Evolutionary conservation across 805 yeast genomes (phyloP).

Genomic region (Hemisphaericaspora nanyangensis): DNA sequence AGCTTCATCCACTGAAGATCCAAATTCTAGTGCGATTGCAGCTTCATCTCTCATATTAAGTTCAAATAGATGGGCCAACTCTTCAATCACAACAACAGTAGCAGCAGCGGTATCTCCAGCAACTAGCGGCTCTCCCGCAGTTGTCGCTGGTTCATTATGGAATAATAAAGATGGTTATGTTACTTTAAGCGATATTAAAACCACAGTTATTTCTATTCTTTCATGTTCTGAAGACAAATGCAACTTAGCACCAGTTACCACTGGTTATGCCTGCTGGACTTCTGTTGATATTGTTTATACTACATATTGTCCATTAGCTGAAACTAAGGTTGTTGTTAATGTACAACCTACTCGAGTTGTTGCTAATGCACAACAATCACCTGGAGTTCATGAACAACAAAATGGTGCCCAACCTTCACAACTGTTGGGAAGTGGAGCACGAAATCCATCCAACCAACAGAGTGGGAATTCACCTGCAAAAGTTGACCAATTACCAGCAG

Average conservation of each 20-base stretch:
- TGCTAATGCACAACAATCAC: conserved; percentile 1
- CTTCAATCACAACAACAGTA: neutral
- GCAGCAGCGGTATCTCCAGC: neutral
- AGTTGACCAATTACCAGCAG: neutral
- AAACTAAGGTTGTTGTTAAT: neutral
- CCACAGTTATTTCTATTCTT: conserved; percentile 31
- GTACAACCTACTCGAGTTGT: conserved; percentile 3
- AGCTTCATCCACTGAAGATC: neutral
- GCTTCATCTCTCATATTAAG: neutral
- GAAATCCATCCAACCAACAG: neutral
- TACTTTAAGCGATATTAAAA: conserved; percentile 14
- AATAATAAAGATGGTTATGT: too few relatives aligned
- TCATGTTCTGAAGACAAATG: conserved; percentile 35
- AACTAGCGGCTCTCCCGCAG: conserved; percentile 3
- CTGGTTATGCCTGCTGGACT: conserved; percentile 27
- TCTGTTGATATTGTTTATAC: conserved; percentile 19
- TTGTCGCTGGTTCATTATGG: conserved; percentile 15
- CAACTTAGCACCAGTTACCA: conserved; percentile 24
- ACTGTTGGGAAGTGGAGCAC: too few relatives aligned
- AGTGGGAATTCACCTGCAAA: too few relatives aligned
- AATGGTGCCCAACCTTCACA: neutral
- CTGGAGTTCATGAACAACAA: neutral
- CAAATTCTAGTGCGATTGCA: neutral
- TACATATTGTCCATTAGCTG: conserved; percentile 20
- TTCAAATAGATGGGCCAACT: neutral